Percentiles rank a stretch among this genome's conserved stretches.
Evolutionary conservation across 805 yeast genomes (phyloP).

Genomic region (Metschnikowia similis): DNA sequence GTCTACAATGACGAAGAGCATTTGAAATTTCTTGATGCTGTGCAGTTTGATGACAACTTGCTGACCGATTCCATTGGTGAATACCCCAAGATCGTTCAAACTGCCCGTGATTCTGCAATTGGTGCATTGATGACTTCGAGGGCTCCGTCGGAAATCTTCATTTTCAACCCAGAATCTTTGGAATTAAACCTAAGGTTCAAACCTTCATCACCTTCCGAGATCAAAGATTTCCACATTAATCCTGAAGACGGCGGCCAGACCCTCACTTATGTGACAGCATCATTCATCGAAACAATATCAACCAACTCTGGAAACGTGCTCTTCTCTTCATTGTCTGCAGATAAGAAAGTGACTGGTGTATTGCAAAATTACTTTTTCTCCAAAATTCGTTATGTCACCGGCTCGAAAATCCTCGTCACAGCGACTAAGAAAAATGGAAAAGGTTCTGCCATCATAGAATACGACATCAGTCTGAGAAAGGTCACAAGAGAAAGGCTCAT

Average conservation of each 20-base stretch:
- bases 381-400: constrained; percentile 40
- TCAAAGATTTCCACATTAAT: constrained; percentile 62
- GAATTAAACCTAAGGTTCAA: constrained; percentile 51
- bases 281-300: constrained; percentile 49
- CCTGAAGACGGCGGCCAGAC: constrained; percentile 55
- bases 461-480: constrained; percentile 38
- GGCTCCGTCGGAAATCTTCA: constrained; percentile 58
- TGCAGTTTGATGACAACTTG: constrained; percentile 51
- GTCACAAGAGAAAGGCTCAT: constrained; percentile 41
- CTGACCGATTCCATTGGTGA: constrained; percentile 37
- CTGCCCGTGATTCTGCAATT: constrained; percentile 55
- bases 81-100: constrained; percentile 58
- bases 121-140: constrained; percentile 70
- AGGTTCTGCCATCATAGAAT: constrained; percentile 42
- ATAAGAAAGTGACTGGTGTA: constrained; percentile 16
- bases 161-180: constrained; percentile 54
- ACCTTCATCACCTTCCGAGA: constrained; percentile 47
- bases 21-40: constrained; percentile 54
- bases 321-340: constrained; percentile 22
- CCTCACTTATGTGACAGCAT: constrained; percentile 57
- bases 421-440: constrained; percentile 29
- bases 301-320: constrained; percentile 41
- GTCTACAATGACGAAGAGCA: constrained; percentile 53
- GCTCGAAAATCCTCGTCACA: constrained; percentile 29
- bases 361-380: constrained; percentile 31